phyloP scores from a whole-genome alignment of 1,284 basidiomycete genomes.

The Jaminaea rosea region DNA sequence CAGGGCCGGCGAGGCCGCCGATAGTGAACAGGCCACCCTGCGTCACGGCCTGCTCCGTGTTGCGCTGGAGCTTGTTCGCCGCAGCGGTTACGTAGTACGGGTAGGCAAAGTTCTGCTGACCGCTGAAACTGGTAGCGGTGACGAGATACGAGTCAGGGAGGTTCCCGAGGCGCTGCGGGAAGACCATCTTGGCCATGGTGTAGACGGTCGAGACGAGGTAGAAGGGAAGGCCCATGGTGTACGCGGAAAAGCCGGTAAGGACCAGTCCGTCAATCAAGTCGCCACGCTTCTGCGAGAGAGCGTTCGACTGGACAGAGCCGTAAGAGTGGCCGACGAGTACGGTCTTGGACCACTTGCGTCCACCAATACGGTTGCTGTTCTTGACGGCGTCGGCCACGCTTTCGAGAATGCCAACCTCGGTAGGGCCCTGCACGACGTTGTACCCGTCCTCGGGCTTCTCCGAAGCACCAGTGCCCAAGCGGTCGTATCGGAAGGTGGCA shows the following conservation, averaged over 20 bases:
- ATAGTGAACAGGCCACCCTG: slow-evolving; percentile 13
- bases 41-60: slow-evolving; percentile 10
- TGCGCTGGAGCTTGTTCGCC: slow-evolving; percentile 1
- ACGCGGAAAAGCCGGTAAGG: slow-evolving; percentile 12
- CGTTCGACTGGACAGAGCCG: slow-evolving; percentile 10
- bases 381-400: slow-evolving; percentile 6
- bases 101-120: slow-evolving; percentile 9
- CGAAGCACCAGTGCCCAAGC: slow-evolving; percentile 9
- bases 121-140: slow-evolving; percentile 5
- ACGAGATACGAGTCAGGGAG: slow-evolving; percentile 6
- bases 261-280: slow-evolving; percentile 12
- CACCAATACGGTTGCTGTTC: slow-evolving; percentile 10
- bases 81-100: slow-evolving; percentile 5
- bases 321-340: slow-evolving; percentile 14
- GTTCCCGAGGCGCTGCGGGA: slow-evolving; percentile 4
- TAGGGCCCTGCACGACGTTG: slow-evolving; percentile 9
- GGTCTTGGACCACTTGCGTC: slow-evolving; percentile 7
- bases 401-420: slow-evolving; percentile 12
- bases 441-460: slow-evolving; percentile 10
- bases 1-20: slow-evolving; percentile 4
- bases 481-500: slow-evolving; percentile 13
- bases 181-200: slow-evolving; percentile 6
- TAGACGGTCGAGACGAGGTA: slow-evolving; percentile 6
- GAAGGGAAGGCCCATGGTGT: slow-evolving; percentile 5
- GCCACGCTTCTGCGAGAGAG: slow-evolving; percentile 1